Evolutionary conservation across 2,329 filamentous ascomycete genomes (phyloP).

Genomic region (Fusarium ramigenum): DNA sequence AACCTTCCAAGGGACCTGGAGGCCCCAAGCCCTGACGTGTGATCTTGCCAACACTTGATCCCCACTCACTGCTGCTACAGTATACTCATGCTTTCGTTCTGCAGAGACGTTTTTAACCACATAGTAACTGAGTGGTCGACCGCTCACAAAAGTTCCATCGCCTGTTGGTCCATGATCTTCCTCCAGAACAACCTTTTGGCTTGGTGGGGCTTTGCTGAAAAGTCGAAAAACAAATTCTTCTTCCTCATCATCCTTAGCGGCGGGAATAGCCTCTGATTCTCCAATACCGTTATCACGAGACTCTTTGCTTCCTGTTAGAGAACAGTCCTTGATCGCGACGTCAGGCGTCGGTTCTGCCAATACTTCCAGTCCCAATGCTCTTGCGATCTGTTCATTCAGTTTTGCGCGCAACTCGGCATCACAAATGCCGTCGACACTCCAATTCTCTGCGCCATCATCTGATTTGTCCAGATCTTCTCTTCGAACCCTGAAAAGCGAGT

Average conservation of each 20-base stretch:
- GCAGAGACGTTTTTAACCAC: constrained; percentile 52
- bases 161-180: constrained; percentile 52
- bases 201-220: constrained; percentile 59
- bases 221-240: constrained; percentile 66
- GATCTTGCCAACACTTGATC: constrained; percentile 60
- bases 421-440: constrained; percentile 46
- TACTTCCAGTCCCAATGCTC: constrained; percentile 54
- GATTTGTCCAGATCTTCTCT: constrained; percentile 62
- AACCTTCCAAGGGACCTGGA: constrained; percentile 70
- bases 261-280: constrained; percentile 5
- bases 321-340: neutral
- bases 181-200: constrained; percentile 62
- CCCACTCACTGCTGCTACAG: constrained; percentile 59
- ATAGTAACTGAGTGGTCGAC: constrained; percentile 60
- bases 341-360: constrained; percentile 2
- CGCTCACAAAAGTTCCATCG: constrained; percentile 48
- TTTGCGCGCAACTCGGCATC: constrained; percentile 54
- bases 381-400: constrained; percentile 60
- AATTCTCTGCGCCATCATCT: constrained; percentile 38
- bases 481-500: constrained; percentile 56
- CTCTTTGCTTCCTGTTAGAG: constrained; percentile 6
- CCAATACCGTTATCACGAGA: constrained; percentile 10
- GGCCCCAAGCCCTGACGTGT: constrained; percentile 61
- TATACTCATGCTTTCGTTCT: constrained; percentile 52
- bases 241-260: constrained; percentile 37